These are phyloP conservation scores for Lasiodiplodia gonubiensis DNA, from an alignment of 2,329 filamentous ascomycete species.

Conservation along the genomic window DNA sequence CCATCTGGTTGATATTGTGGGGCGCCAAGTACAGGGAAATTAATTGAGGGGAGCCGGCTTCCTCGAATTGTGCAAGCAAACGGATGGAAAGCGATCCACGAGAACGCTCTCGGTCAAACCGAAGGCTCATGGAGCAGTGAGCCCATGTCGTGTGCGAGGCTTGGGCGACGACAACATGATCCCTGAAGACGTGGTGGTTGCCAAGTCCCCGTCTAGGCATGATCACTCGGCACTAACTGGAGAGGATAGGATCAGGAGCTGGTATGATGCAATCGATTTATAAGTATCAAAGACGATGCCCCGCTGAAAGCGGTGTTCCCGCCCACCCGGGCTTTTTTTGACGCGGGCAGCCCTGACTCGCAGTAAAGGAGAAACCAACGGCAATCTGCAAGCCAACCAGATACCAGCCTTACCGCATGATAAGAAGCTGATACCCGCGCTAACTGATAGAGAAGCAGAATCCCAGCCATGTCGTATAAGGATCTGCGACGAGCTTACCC, in stretches of 20 bases:
- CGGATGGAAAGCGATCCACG: neutral
- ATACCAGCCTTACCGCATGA: neutral
- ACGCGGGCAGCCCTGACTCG: slow-evolving; percentile 10
- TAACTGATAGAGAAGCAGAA: neutral
- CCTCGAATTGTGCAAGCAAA: neutral
- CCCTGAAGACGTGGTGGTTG: neutral
- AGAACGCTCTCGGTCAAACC: neutral
- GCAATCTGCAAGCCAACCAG: neutral
- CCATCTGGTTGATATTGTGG: neutral
- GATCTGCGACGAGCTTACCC: neutral
- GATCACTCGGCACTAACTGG: neutral
- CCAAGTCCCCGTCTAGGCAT: neutral
- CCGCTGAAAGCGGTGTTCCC: slow-evolving; percentile 3
- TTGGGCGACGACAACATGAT: neutral
- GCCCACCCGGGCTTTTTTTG: slow-evolving; percentile 1
- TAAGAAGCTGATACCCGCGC: neutral
- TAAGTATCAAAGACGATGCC: neutral
- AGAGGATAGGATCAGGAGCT: neutral
- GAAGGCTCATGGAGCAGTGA: slow-evolving; percentile 3
- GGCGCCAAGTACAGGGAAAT: neutral
- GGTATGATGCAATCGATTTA: neutral
- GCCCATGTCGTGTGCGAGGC: neutral
- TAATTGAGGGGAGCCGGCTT: neutral
- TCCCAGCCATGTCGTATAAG: neutral
- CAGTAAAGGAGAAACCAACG: neutral